phyloP scores from a whole-genome alignment of 2,329 filamentous ascomycete species.

The Zelopaecilomyces penicillatus region DNA sequence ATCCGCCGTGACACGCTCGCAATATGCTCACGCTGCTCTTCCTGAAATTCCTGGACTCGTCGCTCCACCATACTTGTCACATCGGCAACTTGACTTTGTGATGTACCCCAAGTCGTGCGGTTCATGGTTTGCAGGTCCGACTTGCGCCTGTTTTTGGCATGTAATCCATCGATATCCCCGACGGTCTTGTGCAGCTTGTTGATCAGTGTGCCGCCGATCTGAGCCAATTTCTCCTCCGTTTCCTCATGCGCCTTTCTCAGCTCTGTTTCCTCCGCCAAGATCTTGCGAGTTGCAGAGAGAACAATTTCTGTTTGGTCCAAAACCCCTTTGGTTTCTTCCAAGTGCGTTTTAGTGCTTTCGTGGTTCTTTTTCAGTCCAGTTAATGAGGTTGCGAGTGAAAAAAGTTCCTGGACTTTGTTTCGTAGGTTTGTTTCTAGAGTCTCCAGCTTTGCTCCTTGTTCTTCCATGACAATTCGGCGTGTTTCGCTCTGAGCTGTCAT shows the following conservation, averaged over 20 bases:
- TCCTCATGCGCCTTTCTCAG: conserved; percentile 76
- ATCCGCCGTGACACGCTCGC: conserved; percentile 61
- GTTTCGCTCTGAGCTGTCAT: conserved; percentile 90
- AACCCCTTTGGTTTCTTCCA: conserved; percentile 73
- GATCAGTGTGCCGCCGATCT: conserved; percentile 68
- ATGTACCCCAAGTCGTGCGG: conserved; percentile 66
- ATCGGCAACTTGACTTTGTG: conserved; percentile 65
- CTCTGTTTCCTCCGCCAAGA: conserved; percentile 68
- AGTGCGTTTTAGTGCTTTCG: conserved; percentile 60
- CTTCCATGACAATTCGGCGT: conserved; percentile 79
- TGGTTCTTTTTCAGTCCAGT: conserved; percentile 85
- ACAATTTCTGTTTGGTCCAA: conserved; percentile 84
- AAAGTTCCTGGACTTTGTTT: conserved; percentile 90
- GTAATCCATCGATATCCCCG: conserved; percentile 69
- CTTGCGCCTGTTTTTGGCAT: conserved; percentile 78
- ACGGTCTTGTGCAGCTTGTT: conserved; percentile 71
- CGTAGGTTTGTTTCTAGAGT: conserved; percentile 83
- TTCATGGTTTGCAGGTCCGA: conserved; percentile 78
- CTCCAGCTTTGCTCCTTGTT: conserved; percentile 86
- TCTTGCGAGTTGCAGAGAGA: conserved; percentile 65
- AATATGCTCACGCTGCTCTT: conserved; percentile 65
- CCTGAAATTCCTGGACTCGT: conserved; percentile 63
- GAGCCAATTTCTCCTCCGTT: conserved; percentile 70
- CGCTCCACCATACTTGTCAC: conserved; percentile 71
- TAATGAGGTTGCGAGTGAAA: conserved; percentile 77